These are phyloP conservation scores for Diaporthe citrichinensis DNA, from an alignment of 2,329 filamentous ascomycete genomes.

Conservation along the genomic window DNA sequence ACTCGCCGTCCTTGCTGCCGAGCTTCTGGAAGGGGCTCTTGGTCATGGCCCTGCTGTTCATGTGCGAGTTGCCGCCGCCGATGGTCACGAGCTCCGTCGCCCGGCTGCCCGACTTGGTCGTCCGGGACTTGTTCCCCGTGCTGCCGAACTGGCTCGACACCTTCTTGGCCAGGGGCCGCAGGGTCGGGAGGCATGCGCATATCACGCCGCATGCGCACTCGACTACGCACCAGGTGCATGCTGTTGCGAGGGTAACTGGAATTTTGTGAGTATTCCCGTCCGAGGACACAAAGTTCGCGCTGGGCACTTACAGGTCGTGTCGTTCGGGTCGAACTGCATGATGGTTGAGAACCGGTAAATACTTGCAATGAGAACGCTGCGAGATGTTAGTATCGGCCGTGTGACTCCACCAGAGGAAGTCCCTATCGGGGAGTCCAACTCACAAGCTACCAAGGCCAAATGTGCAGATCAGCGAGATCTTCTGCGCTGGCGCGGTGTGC, in stretches of 20 bases:
- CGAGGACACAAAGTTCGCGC: neutral
- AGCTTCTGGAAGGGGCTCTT: slow-evolving; percentile 38
- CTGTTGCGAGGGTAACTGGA: slow-evolving; percentile 48
- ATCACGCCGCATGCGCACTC: slow-evolving; percentile 55
- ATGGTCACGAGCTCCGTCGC: slow-evolving; percentile 39
- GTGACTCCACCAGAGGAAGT: too few species aligned
- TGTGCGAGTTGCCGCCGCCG: slow-evolving; percentile 23
- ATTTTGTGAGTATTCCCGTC: neutral
- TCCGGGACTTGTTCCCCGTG: slow-evolving; percentile 23
- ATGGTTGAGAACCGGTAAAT: slow-evolving; percentile 49
- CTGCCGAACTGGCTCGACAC: slow-evolving; percentile 41
- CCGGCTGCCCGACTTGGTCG: slow-evolving; percentile 4
- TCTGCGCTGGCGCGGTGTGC: slow-evolving; percentile 35
- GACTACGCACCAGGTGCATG: slow-evolving; percentile 52
- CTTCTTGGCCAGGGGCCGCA: slow-evolving; percentile 51
- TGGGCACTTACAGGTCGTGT: slow-evolving; percentile 44
- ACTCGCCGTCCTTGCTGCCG: slow-evolving; percentile 32
- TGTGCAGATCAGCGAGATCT: slow-evolving; percentile 35
- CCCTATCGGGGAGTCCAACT: slow-evolving; percentile 37
- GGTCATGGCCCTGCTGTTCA: slow-evolving; percentile 24
- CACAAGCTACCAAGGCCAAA: slow-evolving; percentile 51
- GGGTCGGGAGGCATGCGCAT: slow-evolving; percentile 58
- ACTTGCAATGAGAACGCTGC: slow-evolving; percentile 49
- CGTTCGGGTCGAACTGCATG: slow-evolving; percentile 47
- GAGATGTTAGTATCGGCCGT: neutral